Evolutionary conservation across 106 monocot genomes (phyloP), one percentile per base, ranked within the genome.

Genomic region (Dioscorea dumetorum): DNA sequence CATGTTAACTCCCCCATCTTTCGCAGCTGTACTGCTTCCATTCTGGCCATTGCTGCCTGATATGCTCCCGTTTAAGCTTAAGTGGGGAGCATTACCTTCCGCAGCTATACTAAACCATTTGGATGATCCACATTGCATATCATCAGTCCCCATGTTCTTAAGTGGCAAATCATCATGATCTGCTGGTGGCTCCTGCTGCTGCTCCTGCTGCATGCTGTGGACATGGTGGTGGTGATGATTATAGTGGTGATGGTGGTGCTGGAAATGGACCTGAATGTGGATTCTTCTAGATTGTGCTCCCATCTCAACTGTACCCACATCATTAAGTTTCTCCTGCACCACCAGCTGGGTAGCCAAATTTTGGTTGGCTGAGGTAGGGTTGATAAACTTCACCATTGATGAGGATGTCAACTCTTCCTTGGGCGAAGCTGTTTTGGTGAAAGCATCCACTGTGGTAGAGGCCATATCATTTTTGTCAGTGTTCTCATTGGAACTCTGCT

Each of bases 31-130:
- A 51, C 76, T 75, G 51, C 80, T 67, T 65, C 83, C 80, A 65
- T 85, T 83, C 54, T 80, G 83, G 62, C 77, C 85, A 72, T 91
- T 80, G 72, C 84, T 82, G n/a, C 86, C 79, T 12, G 87, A 91
- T 50, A 74, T 75, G 62, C 90, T 87, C 21, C 78, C 81, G 64
- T 90, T 72, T 35, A 85, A 5, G 63, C 90, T 85, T 58, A 76
- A 85, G 69, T 79, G 81, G 12, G 70, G 77, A 68, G 79, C 82
- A 77, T 88, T 82, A 64, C 78, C 79, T 72, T 91, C 83, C 54
- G 79, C 32, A 24, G 72, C 69, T 18, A 57, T 62, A 49, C 11
- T 61, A 59, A 76, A 74, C 50, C 76, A 66, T 69, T 82, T 76
- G 5, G 84, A 84, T 21, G 89, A 84, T 31, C 83, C 73, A 74